A percentile compares a stretch with the other conserved stretches of the same genome.
These are phyloP conservation scores for Annona squamosa DNA, from an alignment of 164 flowering plant genomes.

Conservation along the genomic window DNA sequence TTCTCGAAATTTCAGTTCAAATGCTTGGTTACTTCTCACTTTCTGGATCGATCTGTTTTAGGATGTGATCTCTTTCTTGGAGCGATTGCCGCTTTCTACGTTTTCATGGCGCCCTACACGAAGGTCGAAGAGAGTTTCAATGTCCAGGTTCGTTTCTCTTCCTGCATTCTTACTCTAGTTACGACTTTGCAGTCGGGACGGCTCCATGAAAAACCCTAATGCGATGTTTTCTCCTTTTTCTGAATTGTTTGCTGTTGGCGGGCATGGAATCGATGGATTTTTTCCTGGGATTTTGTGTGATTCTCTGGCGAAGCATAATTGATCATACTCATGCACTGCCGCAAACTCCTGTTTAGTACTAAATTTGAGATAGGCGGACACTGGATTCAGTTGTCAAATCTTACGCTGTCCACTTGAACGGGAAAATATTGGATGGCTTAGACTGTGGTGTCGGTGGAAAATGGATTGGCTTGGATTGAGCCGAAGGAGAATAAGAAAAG, in stretches of 20 bases:
- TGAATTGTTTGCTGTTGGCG: neutral
- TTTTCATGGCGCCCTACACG: constrained; percentile 76
- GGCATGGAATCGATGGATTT: neutral
- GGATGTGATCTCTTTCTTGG: constrained; percentile 88
- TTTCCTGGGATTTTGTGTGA: neutral
- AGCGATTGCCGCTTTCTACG: constrained; percentile 74
- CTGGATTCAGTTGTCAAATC: no score
- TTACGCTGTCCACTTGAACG: no score
- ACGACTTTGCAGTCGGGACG: neutral
- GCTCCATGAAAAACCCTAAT: neutral
- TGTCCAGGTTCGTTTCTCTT: constrained; percentile 56
- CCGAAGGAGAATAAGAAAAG: no score
- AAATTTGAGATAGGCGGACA: no score
- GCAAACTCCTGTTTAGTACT: no score
- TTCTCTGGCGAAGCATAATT: neutral
- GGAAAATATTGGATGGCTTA: no score
- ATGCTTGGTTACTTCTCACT: neutral
- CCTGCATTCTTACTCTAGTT: neutral
- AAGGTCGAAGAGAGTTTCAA: constrained; percentile 99
- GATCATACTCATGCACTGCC: neutral
- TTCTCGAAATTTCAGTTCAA: neutral
- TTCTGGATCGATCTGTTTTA: constrained; percentile 4
- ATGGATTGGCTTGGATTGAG: no score
- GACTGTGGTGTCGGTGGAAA: no score
- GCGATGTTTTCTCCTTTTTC: neutral